Conservation (phyloP, 192 early-diverging fungal species). For the Entomortierella chlamydospora region DNA sequence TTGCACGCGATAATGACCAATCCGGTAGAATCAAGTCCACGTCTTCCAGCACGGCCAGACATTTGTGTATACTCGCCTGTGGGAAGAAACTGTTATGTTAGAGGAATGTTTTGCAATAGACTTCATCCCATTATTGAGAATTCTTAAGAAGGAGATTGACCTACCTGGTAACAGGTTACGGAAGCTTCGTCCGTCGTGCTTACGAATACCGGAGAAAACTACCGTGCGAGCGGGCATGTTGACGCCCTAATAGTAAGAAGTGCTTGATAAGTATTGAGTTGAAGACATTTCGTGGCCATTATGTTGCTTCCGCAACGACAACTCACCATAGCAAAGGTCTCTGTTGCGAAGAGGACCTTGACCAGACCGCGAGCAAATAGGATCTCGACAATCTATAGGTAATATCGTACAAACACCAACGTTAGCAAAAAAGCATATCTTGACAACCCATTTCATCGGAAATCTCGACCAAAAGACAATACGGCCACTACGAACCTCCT, state of each 20-base stretch:
- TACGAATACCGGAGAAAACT: slow-evolving; percentile 90
- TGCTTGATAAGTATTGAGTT: too few species aligned
- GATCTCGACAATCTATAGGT: slow-evolving; percentile 89
- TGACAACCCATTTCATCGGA: too few species aligned
- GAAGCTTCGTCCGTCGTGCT: slow-evolving; percentile 93
- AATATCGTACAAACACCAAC: slow-evolving; percentile 2
- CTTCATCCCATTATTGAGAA: too few species aligned
- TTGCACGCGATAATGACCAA: slow-evolving; percentile 88
- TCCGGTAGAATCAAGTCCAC: slow-evolving; percentile 92
- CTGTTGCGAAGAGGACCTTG: slow-evolving; percentile 95
- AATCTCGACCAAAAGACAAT: too few species aligned
- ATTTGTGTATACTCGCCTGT: slow-evolving; percentile 98
- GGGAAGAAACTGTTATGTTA: background rate
- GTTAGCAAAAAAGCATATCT: background rate
- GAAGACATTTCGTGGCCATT: too few species aligned
- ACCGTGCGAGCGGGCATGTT: slow-evolving; percentile 97
- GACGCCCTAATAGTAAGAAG: slow-evolving; percentile 72
- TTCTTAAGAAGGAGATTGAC: too few species aligned
- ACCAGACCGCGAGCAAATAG: slow-evolving; percentile 92
- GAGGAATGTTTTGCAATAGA: too few species aligned
- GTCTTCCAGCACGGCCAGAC: slow-evolving; percentile 96
- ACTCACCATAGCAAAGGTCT: slow-evolving; percentile 96
- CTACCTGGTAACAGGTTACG: slow-evolving; percentile 88
- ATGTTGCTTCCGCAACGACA: too few species aligned
- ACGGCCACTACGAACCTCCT: slow-evolving; percentile 79